Percentiles rank a stretch among this genome's conserved stretches.
Evolutionary conservation across 2,329 filamentous ascomycete genomes (phyloP).

Genomic region (Thyridium curvatum): DNA sequence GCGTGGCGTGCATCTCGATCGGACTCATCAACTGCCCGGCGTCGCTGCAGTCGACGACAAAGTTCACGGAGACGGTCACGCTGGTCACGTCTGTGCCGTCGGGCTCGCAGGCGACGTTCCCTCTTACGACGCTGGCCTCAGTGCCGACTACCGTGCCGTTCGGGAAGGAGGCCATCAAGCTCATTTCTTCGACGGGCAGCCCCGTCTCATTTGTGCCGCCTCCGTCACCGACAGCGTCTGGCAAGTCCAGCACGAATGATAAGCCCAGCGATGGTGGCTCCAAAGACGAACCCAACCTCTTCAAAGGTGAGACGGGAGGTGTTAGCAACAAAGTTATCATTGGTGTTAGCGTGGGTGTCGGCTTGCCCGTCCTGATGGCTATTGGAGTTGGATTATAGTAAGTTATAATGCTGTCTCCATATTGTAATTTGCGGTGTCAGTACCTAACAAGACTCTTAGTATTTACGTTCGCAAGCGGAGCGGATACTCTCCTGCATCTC

Average conservation of each 20-base stretch:
- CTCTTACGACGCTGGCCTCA: constrained; percentile 21
- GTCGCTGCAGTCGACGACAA: constrained; percentile 38
- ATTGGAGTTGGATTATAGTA: not conserved
- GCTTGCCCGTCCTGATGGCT: constrained; percentile 2
- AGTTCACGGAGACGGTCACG: constrained; percentile 29
- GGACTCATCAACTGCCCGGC: constrained; percentile 42
- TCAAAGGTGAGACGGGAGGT: not conserved
- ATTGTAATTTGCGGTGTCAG: too few species aligned
- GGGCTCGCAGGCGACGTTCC: constrained; percentile 31
- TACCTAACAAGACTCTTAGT: too few species aligned
- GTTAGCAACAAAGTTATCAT: constrained; percentile 5
- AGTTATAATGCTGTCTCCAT: not conserved
- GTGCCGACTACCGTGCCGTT: constrained; percentile 32
- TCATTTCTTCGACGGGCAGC: constrained; percentile 32
- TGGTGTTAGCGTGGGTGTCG: constrained; percentile 4
- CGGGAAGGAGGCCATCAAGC: constrained; percentile 26
- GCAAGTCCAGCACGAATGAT: constrained; percentile 2
- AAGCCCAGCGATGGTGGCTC: not conserved
- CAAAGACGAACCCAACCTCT: not conserved
- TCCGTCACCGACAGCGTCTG: constrained; percentile 8
- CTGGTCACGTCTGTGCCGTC: constrained; percentile 31
- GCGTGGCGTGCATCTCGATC: constrained; percentile 33
- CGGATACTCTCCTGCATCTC: too few species aligned
- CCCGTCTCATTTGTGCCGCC: constrained; percentile 36
- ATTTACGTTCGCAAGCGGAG: too few species aligned